Evolutionary conservation across 805 yeast species (phyloP).

Genomic region (Tanozyma kutaoensis): DNA sequence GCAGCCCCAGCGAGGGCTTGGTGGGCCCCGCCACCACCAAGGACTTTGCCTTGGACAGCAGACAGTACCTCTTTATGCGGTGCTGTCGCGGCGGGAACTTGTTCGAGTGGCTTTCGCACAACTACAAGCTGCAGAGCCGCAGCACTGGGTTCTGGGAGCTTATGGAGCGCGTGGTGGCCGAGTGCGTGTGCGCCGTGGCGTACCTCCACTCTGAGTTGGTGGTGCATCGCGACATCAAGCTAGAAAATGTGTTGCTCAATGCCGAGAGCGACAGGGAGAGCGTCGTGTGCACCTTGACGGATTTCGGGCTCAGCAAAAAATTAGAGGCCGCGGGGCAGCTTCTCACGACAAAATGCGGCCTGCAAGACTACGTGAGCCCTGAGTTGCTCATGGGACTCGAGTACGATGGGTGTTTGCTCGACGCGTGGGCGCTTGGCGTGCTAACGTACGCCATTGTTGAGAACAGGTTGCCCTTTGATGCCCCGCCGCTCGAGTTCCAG

Average conservation of each 20-base stretch:
- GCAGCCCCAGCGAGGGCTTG: neutral
- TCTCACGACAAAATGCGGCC: slow-evolving; percentile 84
- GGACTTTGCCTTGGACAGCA: slow-evolving; percentile 10
- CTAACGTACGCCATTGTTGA: slow-evolving; percentile 76
- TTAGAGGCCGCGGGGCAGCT: slow-evolving; percentile 48
- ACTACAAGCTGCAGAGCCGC: slow-evolving; percentile 5
- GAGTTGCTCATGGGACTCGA: slow-evolving; percentile 83
- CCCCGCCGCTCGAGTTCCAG: slow-evolving; percentile 41
- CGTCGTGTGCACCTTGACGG: slow-evolving; percentile 52
- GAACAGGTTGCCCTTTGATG: slow-evolving; percentile 83
- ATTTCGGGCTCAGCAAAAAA: slow-evolving; percentile 76
- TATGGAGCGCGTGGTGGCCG: slow-evolving; percentile 53
- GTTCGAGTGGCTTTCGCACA: slow-evolving; percentile 41
- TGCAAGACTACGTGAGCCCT: slow-evolving; percentile 94
- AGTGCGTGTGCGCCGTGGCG: slow-evolving; percentile 50
- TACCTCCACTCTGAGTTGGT: slow-evolving; percentile 58
- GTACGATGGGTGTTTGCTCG: slow-evolving; percentile 85
- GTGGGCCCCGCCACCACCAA: too few species aligned
- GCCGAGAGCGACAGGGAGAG: slow-evolving; percentile 13
- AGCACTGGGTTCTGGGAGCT: slow-evolving; percentile 27
- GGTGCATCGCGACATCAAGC: slow-evolving; percentile 84
- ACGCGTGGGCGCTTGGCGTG: slow-evolving; percentile 93
- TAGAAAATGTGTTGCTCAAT: slow-evolving; percentile 65
- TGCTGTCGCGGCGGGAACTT: slow-evolving; percentile 81
- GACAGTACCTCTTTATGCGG: slow-evolving; percentile 47